These are phyloP conservation scores for Ceratocystis cubensis DNA, from an alignment of 2,329 filamentous ascomycete species.

Conservation along the genomic window DNA sequence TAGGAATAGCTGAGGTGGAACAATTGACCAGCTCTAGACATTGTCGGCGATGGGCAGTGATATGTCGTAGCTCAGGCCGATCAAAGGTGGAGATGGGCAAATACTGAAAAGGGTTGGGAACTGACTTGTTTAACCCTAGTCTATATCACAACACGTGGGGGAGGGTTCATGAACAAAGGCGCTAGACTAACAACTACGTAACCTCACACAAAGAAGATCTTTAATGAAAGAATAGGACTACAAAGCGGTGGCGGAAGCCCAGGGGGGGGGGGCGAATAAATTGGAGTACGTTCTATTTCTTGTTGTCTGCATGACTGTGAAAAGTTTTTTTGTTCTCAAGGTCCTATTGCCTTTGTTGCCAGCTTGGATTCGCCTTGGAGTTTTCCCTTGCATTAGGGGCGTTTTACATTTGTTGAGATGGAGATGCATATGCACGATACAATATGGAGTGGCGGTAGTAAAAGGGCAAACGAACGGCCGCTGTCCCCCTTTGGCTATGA, in stretches of 20 bases:
- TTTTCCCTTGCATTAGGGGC: slow-evolving; percentile 6
- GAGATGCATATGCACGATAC: background rate
- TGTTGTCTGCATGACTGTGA: background rate
- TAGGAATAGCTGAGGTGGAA: background rate
- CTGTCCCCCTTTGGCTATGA: too few relatives aligned
- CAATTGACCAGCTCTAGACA: too few relatives aligned
- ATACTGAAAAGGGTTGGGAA: background rate
- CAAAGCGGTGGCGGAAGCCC: background rate
- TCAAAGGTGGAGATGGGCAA: too few relatives aligned
- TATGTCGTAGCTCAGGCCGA: too few relatives aligned
- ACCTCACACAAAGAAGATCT: background rate
- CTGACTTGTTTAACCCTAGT: background rate
- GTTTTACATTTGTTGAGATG: slow-evolving; percentile 5
- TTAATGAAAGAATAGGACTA: background rate
- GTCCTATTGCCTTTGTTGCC: background rate
- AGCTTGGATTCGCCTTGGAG: background rate
- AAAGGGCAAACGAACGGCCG: background rate
- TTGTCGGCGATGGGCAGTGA: too few relatives aligned
- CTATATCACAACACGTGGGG: background rate
- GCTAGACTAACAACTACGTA: too few relatives aligned
- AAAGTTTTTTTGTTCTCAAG: background rate
- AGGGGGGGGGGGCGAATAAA: background rate
- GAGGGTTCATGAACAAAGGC: background rate
- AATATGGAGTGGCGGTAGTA: background rate
- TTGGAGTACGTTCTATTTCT: background rate